Evolutionary conservation across 306 rosid genomes (phyloP).

Genomic region (Quillaja saponaria): DNA sequence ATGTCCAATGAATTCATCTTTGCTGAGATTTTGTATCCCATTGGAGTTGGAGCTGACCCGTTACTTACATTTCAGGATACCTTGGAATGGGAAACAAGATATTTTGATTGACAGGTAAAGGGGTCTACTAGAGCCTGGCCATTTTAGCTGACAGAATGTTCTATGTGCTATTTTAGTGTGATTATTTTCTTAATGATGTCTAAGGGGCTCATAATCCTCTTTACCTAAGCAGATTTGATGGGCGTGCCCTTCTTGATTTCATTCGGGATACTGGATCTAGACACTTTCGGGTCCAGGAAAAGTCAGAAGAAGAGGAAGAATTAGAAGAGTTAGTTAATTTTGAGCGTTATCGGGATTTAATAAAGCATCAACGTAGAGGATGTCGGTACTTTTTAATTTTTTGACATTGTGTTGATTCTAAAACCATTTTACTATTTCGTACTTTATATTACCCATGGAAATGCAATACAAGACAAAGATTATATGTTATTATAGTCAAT

Average conservation of each 20-base stretch:
- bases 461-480: slow-evolving; percentile 26
- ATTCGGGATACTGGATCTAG: slow-evolving; percentile 75
- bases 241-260: slow-evolving; percentile 95
- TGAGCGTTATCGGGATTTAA: slow-evolving; percentile 99
- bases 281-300: slow-evolving; percentile 60
- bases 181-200: neutral
- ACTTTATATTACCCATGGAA: slow-evolving; percentile 28
- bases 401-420: slow-evolving; percentile 40
- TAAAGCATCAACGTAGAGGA: slow-evolving; percentile 99
- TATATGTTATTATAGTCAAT: slow-evolving; percentile 20
- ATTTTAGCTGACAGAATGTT: neutral
- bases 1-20: no score
- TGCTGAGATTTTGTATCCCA: no score
- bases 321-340: slow-evolving; percentile 99
- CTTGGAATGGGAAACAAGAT: slow-evolving; percentile 97
- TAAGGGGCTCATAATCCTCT: slow-evolving; percentile 16
- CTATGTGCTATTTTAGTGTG: neutral
- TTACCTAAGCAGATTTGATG: slow-evolving; percentile 73
- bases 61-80: slow-evolving; percentile 66
- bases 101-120: slow-evolving; percentile 79
- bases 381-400: slow-evolving; percentile 94
- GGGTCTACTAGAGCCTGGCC: neutral
- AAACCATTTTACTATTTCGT: slow-evolving; percentile 30
- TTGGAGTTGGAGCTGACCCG: neutral
- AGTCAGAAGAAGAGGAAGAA: slow-evolving; percentile 95